These are phyloP conservation scores for Planoprotostelium fungivorum DNA, from an alignment of 78 protist genomes.

Conservation along the genomic window DNA sequence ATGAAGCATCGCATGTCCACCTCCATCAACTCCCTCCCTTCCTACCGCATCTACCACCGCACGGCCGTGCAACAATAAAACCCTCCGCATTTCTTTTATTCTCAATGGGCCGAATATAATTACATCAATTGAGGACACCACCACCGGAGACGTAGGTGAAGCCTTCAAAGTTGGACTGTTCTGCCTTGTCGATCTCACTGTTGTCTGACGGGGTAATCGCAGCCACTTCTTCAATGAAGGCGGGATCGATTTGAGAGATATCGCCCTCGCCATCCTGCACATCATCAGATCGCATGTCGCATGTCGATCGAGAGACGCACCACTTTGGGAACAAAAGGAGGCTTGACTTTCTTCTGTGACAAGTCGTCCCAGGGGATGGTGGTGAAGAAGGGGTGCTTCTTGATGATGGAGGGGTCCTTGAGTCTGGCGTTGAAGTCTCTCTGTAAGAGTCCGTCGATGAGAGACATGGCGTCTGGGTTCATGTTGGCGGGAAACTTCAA, in stretches of 20 bases:
- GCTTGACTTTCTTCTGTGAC: conserved; percentile 58
- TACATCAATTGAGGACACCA: background rate
- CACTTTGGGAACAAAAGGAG: conserved; percentile 74
- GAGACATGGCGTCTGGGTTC: conserved; percentile 42
- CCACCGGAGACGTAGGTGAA: background rate
- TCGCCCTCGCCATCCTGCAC: background rate
- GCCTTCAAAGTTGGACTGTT: background rate
- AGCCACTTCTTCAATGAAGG: conserved; percentile 2
- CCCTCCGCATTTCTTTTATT: no score
- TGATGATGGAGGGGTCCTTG: conserved; percentile 60
- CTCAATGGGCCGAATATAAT: no score
- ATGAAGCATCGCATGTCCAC: background rate
- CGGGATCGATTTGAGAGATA: background rate
- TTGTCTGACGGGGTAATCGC: background rate
- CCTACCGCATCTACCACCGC: no score
- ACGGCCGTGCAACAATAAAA: no score
- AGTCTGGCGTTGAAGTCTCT: conserved; percentile 56
- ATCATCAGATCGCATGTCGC: background rate
- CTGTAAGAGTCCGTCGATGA: conserved; percentile 65
- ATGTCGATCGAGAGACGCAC: conserved; percentile 9
- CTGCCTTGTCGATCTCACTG: background rate
- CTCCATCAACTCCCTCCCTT: no score
- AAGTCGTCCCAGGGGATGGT: conserved; percentile 68
- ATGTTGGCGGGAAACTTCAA: conserved; percentile 26
- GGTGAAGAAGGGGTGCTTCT: conserved; percentile 63